Evolutionary conservation across 805 yeast species (phyloP).

Genomic region (Schwanniomyces vanrijiae): DNA sequence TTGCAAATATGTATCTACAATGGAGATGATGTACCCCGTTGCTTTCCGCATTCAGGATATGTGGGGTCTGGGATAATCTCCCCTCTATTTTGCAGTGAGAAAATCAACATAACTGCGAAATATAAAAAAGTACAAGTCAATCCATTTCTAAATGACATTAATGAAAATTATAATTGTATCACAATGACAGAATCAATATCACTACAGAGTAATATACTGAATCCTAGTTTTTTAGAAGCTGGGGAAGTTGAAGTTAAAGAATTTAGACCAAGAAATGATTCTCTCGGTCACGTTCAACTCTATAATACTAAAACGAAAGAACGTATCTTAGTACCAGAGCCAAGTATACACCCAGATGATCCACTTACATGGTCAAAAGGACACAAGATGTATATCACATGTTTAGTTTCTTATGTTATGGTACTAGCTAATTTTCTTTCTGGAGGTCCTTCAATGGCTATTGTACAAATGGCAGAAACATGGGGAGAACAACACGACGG

Average conservation of each 20-base stretch:
- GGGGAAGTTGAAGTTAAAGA: neutral
- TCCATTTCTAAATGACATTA: too few relatives aligned
- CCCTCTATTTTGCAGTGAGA: too few relatives aligned
- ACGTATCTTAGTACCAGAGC: slow-evolving; percentile 1
- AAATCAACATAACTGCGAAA: neutral
- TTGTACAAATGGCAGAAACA: neutral
- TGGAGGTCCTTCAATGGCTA: neutral
- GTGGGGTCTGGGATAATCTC: too few relatives aligned
- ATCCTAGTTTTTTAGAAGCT: neutral
- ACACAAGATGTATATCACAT: neutral
- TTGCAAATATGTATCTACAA: too few relatives aligned
- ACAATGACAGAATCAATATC: neutral
- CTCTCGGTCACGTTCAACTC: neutral
- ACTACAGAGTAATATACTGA: neutral
- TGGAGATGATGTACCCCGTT: too few relatives aligned
- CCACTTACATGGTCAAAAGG: neutral
- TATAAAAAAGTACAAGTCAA: too few relatives aligned
- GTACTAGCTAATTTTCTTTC: neutral
- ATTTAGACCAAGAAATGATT: slow-evolving; percentile 1
- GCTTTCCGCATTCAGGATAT: too few relatives aligned
- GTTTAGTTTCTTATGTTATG: neutral
- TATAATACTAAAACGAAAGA: neutral
- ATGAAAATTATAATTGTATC: too few relatives aligned
- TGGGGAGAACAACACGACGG: neutral
- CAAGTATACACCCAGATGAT: neutral